These are phyloP conservation scores for Phytophthora ramorum DNA, from an alignment of 352 stramenopile species.

Conservation along the genomic window DNA sequence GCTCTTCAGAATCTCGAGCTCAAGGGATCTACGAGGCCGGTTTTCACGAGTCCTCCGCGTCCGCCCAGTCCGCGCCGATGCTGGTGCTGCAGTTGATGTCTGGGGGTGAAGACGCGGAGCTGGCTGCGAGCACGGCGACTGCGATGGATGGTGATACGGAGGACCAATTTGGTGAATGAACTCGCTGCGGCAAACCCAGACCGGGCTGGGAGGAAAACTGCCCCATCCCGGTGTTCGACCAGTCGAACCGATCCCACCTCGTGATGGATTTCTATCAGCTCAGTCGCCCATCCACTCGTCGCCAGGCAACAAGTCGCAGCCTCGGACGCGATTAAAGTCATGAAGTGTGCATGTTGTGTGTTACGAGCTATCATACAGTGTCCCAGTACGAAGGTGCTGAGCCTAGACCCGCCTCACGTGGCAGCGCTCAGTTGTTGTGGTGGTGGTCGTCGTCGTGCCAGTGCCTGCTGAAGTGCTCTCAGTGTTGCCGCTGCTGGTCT, in stretches of 20 bases:
- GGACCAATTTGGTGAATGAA: slow-evolving; percentile 14
- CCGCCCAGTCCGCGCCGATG: neutral
- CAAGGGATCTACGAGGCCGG: neutral
- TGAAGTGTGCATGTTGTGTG: neutral
- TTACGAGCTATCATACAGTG: slow-evolving; percentile 2
- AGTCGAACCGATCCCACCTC: neutral
- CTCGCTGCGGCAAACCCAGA: neutral
- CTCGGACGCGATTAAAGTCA: too few species aligned
- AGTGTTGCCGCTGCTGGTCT: neutral
- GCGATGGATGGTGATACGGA: slow-evolving; percentile 18
- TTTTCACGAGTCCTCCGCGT: neutral
- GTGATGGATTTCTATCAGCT: slow-evolving; percentile 8
- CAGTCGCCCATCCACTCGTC: neutral
- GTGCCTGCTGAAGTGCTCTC: slow-evolving; percentile 2
- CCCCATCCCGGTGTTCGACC: neutral
- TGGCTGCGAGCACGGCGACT: slow-evolving; percentile 12
- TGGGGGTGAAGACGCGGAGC: slow-evolving; percentile 34
- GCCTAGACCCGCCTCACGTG: slow-evolving; percentile 6
- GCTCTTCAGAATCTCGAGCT: neutral
- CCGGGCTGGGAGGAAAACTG: too few species aligned
- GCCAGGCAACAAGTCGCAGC: too few species aligned
- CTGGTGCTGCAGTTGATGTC: neutral
- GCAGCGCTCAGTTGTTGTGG: slow-evolving; percentile 5
- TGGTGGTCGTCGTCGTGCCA: neutral
- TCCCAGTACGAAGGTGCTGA: neutral